These are phyloP conservation scores for Psilocybe cyanescens DNA, from an alignment of 768 basidiomycete species.

Conservation along the genomic window DNA sequence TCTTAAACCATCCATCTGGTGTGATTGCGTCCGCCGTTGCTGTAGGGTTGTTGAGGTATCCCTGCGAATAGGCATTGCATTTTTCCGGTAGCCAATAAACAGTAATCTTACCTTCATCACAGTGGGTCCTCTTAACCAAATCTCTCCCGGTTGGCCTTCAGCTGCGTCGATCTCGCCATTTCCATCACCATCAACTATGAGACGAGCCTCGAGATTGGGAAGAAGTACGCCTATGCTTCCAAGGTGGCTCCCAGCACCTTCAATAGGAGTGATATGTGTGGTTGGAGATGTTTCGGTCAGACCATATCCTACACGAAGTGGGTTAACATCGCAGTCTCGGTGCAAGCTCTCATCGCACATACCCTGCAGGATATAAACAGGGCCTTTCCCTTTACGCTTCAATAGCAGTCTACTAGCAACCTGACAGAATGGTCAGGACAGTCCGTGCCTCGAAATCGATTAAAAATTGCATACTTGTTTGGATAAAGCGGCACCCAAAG, in stretches of 20 bases:
- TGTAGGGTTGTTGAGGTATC: constrained; percentile 72
- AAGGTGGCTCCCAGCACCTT: constrained; percentile 48
- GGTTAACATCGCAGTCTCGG: background rate
- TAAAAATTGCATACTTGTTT: constrained; percentile 39
- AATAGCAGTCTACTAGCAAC: constrained; percentile 40
- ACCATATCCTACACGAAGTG: constrained; percentile 58
- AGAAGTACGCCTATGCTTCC: constrained; percentile 73
- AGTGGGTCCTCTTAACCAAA: constrained; percentile 80
- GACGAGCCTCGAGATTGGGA: constrained; percentile 75
- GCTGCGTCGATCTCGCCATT: constrained; percentile 49
- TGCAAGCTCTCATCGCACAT: background rate
- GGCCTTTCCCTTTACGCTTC: constrained; percentile 42
- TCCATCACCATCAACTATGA: constrained; percentile 68
- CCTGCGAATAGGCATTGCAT: constrained; percentile 37
- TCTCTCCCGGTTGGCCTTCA: constrained; percentile 69
- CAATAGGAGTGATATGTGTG: constrained; percentile 54
- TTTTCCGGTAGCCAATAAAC: background rate
- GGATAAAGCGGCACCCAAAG: constrained; percentile 68
- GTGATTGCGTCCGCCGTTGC: constrained; percentile 77
- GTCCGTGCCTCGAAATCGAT: background rate
- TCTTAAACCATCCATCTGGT: constrained; percentile 83
- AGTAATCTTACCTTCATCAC: constrained; percentile 69
- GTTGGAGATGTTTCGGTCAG: constrained; percentile 85
- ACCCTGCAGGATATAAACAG: constrained; percentile 57
- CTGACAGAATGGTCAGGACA: constrained; percentile 16